Evolutionary conservation across 78 protist species (phyloP), one percentile per base, ranked within the genome.

Genomic region (Bodo saltans): DNA sequence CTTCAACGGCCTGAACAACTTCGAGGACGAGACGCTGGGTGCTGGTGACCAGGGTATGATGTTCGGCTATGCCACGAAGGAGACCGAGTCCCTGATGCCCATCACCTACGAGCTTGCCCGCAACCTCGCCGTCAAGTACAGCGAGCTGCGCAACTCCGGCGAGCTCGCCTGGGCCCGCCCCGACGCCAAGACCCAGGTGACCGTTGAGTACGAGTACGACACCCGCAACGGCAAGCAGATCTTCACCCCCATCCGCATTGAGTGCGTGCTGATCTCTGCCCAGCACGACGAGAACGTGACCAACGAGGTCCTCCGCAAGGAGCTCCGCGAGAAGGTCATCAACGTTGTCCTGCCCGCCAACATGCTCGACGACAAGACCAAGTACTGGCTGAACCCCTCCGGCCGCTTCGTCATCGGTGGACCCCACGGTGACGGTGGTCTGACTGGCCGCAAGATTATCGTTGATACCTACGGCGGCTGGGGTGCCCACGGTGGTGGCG

Each of bases 401-500:
- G 99, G 99, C 74, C 87, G 96, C 33, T 98, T 98, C 86, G 92
- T 93, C 85, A 92, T 95, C 79, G 99, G 99, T 27, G 99, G 99
- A 30, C 99, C 99, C 74, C 93, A 94, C 85, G 99, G 98, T 74
- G 99, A 99, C 52, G 98, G 99, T 52, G 99, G 99, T 67, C 91
- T 99, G 32, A 99, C 99, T 26, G 99, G 99, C 85, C 92, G 99
- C 78, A 99, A 99, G 97, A 99, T 99, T 87, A 99, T 99, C 87
- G 96, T 99, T 42, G 99, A 98, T 90, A 92, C 99, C 30, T 98
- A 98, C 92, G 99, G 99, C 40, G 99, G 99, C 76, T 97, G 99
- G 99, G 99, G 99, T 68, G 99, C 99, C 29, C 99, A 99, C 94
- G 99, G 99, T 30, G 99, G 99, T 38, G 99, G 99, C 74, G 99